phyloP scores from a whole-genome alignment of 352 stramenopile genomes.

The Pythium brassicae region DNA sequence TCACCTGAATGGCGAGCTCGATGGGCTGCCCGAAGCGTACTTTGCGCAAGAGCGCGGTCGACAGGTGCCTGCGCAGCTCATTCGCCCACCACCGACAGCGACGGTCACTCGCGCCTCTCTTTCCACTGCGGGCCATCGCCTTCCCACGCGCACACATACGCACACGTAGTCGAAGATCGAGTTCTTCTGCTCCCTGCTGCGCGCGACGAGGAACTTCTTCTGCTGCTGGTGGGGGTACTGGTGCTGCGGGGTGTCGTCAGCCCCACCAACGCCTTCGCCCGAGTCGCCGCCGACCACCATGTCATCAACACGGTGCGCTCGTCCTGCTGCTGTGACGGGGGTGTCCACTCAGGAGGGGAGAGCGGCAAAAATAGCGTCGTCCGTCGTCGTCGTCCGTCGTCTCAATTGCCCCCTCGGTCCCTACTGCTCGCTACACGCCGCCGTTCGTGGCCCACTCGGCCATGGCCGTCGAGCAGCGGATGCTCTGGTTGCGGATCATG shows the following conservation, averaged over 20 bases:
- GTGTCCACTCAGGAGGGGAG: too few relatives aligned
- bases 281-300: neutral
- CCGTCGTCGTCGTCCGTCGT: too few relatives aligned
- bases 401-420: too few relatives aligned
- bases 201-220: slow-evolving; percentile 30
- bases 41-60: slow-evolving; percentile 47
- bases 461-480: slow-evolving; percentile 69
- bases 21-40: slow-evolving; percentile 55
- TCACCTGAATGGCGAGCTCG: slow-evolving; percentile 32
- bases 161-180: slow-evolving; percentile 74
- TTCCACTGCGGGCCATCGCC: too few relatives aligned
- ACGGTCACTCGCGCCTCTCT: too few relatives aligned
- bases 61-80: slow-evolving; percentile 31
- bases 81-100: too few relatives aligned
- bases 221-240: slow-evolving; percentile 4
- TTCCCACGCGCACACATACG: slow-evolving; percentile 3
- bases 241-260: neutral
- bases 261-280: slow-evolving; percentile 6
- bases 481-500: slow-evolving; percentile 70
- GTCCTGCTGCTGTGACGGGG: too few relatives aligned
- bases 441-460: slow-evolving; percentile 74
- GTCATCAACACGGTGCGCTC: too few relatives aligned
- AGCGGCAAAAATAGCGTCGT: too few relatives aligned
- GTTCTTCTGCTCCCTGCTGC: slow-evolving; percentile 21
- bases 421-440: neutral